Conservation (phyloP, 352 stramenopile genomes). For the Phytophthora melonis region DNA sequence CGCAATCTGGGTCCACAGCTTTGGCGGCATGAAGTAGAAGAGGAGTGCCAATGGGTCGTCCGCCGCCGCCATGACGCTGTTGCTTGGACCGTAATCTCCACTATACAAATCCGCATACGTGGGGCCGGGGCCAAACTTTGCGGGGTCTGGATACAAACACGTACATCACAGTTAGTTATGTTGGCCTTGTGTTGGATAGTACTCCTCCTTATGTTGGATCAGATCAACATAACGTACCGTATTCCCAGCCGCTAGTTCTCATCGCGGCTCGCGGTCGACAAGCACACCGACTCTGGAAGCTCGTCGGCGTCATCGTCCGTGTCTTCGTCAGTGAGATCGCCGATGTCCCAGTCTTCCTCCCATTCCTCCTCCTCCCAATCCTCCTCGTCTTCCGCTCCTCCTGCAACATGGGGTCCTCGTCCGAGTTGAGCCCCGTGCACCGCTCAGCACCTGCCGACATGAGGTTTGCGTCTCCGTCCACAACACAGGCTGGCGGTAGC, state of each 20-base stretch:
- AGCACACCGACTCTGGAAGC: conserved; percentile 4
- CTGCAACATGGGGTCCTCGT: background rate
- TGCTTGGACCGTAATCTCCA: background rate
- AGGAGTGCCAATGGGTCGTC: conserved; percentile 13
- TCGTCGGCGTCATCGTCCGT: background rate
- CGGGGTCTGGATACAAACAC: too few species aligned
- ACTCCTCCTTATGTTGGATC: conserved; percentile 5
- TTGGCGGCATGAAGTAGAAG: conserved; percentile 12
- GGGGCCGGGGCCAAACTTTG: conserved; percentile 1
- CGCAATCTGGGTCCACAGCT: conserved; percentile 5
- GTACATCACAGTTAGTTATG: conserved; percentile 1
- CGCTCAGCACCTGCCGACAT: too few species aligned
- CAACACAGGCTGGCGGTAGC: too few species aligned
- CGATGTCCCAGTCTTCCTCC: conserved; percentile 3
- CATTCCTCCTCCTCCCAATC: conserved; percentile 1
- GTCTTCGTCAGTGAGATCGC: conserved; percentile 9
- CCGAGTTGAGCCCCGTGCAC: too few species aligned
- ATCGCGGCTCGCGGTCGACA: background rate
- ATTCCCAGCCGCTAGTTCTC: conserved; percentile 3
- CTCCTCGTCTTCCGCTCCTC: conserved; percentile 1
- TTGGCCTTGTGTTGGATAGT: conserved; percentile 1
- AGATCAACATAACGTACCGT: background rate
- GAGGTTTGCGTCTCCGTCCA: too few species aligned
- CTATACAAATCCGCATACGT: conserved; percentile 3
- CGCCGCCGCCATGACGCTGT: background rate